Conservation (phyloP, 2,329 filamentous ascomycete species). For the Colletotrichum camelliae region DNA sequence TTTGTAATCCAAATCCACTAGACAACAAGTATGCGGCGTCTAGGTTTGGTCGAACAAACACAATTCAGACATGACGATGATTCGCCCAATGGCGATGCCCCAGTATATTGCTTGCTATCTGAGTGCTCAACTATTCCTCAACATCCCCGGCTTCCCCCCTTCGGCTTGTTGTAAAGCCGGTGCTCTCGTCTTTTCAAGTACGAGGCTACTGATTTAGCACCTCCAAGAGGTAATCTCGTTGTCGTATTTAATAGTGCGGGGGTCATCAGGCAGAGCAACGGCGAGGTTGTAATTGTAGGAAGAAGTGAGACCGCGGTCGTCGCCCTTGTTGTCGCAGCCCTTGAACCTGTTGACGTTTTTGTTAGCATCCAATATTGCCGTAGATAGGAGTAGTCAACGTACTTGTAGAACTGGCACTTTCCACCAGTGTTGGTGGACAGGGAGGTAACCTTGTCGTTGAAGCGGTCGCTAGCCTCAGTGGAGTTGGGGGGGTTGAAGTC, state of each 20-base stretch:
- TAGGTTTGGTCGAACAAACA: background rate
- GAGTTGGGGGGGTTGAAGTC: background rate
- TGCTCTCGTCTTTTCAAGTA: background rate
- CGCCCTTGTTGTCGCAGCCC: slow-evolving; percentile 16
- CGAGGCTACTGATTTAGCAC: background rate
- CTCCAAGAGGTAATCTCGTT: slow-evolving; percentile 17
- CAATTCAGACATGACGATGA: background rate
- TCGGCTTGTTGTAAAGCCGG: background rate
- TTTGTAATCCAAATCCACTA: background rate
- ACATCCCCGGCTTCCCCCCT: background rate
- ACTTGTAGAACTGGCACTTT: slow-evolving; percentile 16
- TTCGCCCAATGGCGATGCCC: background rate
- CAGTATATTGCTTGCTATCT: background rate
- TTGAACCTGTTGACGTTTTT: background rate
- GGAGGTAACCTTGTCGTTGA: slow-evolving; percentile 7
- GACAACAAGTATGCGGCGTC: background rate
- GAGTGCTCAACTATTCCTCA: background rate
- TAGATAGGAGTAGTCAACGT: background rate
- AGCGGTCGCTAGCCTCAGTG: background rate
- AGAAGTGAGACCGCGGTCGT: slow-evolving; percentile 12
- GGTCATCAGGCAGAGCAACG: slow-evolving; percentile 1
- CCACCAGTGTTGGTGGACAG: slow-evolving; percentile 14
- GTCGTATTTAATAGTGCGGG: slow-evolving; percentile 8
- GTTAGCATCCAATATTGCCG: background rate
- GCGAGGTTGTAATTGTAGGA: slow-evolving; percentile 14